phyloP scores from a whole-genome alignment of 2,329 filamentous ascomycete species.

The Kalmusia sp. region DNA sequence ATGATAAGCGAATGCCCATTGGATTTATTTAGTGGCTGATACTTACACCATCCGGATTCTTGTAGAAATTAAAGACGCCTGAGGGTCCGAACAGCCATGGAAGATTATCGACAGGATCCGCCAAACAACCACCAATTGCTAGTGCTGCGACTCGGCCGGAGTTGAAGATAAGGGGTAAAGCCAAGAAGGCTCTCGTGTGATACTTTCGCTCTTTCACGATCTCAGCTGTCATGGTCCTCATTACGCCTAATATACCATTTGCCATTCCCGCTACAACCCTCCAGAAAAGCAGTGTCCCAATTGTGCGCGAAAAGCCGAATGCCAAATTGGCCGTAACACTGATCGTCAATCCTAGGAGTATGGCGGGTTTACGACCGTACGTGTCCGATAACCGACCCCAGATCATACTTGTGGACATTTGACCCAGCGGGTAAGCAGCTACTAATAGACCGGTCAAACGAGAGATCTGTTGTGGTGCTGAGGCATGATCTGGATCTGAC shows the following conservation, averaged over 20 bases:
- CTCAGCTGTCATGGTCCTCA: slow-evolving; percentile 76
- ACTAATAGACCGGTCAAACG: slow-evolving; percentile 77
- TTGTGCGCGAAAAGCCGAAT: slow-evolving; percentile 71
- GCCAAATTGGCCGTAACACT: slow-evolving; percentile 69
- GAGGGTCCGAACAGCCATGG: slow-evolving; percentile 67
- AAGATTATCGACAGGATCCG: slow-evolving; percentile 67
- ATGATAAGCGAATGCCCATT: neutral
- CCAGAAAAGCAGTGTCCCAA: slow-evolving; percentile 68
- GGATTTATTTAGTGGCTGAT: neutral
- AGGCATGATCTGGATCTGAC: slow-evolving; percentile 53
- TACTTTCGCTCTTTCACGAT: slow-evolving; percentile 71
- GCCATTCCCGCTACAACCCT: slow-evolving; percentile 69
- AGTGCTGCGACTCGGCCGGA: slow-evolving; percentile 52
- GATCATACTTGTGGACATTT: slow-evolving; percentile 80
- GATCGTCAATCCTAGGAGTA: slow-evolving; percentile 76
- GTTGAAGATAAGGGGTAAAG: slow-evolving; percentile 72
- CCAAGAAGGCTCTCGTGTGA: slow-evolving; percentile 60
- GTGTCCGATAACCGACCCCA: slow-evolving; percentile 77
- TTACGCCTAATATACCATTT: slow-evolving; percentile 75
- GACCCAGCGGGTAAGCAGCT: slow-evolving; percentile 78
- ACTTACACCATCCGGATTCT: slow-evolving; percentile 63
- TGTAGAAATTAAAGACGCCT: slow-evolving; percentile 66
- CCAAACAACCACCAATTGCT: slow-evolving; percentile 66
- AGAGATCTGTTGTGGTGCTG: slow-evolving; percentile 68
- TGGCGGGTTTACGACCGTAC: slow-evolving; percentile 74